Conservation (phyloP, 352 stramenopile genomes). For the Phytophthora melonis region DNA sequence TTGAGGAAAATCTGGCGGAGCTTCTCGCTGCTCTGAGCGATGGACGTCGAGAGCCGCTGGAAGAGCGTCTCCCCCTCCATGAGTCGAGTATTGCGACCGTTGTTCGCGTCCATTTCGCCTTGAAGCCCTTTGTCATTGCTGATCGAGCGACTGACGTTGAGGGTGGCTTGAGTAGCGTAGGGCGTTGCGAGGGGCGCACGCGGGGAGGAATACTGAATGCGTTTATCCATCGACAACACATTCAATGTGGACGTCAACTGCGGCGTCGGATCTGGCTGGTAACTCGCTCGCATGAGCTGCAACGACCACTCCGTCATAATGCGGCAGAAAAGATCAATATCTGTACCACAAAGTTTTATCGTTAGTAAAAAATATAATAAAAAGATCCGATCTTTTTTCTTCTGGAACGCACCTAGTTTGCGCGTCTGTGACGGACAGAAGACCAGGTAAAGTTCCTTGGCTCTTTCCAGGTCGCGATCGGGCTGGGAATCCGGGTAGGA, state of each 20-base stretch:
- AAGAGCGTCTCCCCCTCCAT: conserved; percentile 66
- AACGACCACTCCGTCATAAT: conserved; percentile 87
- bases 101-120: conserved; percentile 14
- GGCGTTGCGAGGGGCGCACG: conserved; percentile 50
- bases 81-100: conserved; percentile 14
- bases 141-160: conserved; percentile 12
- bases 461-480: conserved; percentile 38
- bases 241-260: conserved; percentile 30
- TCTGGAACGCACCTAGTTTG: conserved; percentile 57
- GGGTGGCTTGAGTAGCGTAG: conserved; percentile 52
- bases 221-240: conserved; percentile 30
- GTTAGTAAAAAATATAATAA: background rate
- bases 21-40: conserved; percentile 68
- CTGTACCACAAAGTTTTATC: conserved; percentile 20
- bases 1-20: conserved; percentile 81
- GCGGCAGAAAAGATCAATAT: conserved; percentile 83
- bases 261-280: conserved; percentile 34
- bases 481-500: conserved; percentile 13
- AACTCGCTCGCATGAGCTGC: conserved; percentile 60
- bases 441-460: conserved; percentile 66
- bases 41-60: conserved; percentile 60
- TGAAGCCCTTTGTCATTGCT: background rate
- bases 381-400: no score
- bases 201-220: conserved; percentile 32
- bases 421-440: conserved; percentile 74